Evolutionary conservation across 345 rosid genomes (phyloP), one percentile per base, ranked within the genome.

Genomic region (Garcia nutans): DNA sequence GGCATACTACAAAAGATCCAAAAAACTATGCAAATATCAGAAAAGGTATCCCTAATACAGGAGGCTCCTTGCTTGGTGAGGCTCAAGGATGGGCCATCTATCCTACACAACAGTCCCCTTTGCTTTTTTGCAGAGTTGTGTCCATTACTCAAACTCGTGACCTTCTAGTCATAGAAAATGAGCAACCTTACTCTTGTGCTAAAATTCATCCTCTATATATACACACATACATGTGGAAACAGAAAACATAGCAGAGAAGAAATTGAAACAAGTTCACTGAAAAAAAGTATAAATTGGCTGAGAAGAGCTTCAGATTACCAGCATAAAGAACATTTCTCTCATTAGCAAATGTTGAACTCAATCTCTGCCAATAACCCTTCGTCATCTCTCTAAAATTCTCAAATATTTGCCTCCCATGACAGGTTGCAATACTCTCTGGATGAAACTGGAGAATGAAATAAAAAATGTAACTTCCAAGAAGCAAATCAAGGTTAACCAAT

Each of bases 381-480:
- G 99, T 95, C 69, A 91, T 84, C 72, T 82, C 85, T 85, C 89
- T 88, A 64, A 95, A 95, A 85, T 95, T 95, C 76, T 85, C 82
- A 75, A 95, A 91, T 71, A 95, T 80, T 77, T 86, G 88, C 74
- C 87, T 91, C 65, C 99, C 97, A 65, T 91, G 81, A 69, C 80
- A 77, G 61, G 98, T 95, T 37, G 98, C 99, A 82, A 95, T 86
- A 83, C 99, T 95, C 82, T 93, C 98, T 15, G 98, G 98, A 83
- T 95, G 98, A 90, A 52, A 52, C 56, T 52, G 56, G 6, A 15
- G 19, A 52, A 54, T 2, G 20, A 54, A 52, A 52, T 10, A 52
- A 86, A 78, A 56, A 64, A 76, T 70, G 76, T 26, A 44, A 56
- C 50, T 73, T 17, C 54, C 2, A 33, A 22, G 76, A 56, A 67